Base-by-base conservation (phyloP, 2,329 filamentous ascomycete genomes). In the Aspergillus texensis region DNA sequence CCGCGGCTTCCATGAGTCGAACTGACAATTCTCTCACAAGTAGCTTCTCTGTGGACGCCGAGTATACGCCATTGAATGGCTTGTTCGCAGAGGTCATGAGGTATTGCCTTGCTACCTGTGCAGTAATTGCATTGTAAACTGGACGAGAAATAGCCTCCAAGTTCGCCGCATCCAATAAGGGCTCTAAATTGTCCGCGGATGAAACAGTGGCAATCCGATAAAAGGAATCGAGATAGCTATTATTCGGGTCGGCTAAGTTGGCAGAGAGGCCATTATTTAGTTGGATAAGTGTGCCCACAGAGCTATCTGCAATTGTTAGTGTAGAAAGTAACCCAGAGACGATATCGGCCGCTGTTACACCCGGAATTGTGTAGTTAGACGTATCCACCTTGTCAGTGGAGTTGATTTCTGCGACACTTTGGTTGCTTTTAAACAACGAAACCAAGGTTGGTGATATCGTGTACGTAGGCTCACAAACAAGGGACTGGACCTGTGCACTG, bases 21-120 rank as follows among this genome's bases (percentile, higher is more conserved):
- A 55, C 62, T 2, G 62, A 61, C 10, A 64, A 39, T n/a, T 58
- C 58, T 14, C 58, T 36, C 3, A 64, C 62, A 9, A 64, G 26
- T 2, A 64, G 45, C n/a, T 55, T 53, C 16, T 64, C 39, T 0
- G 21, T 46, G 21, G 28, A 28, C 11, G 54, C 62, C 1, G 58
- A 61, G 16, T 61, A 58, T 11, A 36, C 36, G 12, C 62, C 62
- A 36, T 30, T 6, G 10, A 64, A 41, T 8, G 45, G 16, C 11
- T 26, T 21, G 26, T 52, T 11, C 4, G 43, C 39, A 12, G 45
- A 12, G 11, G 24, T 14, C 58, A 64, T 48, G 10, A 60, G 21
- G 19, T 58, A 54, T 16, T 50, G 46, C n/a, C 54, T 30, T n/a
- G 58, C 58, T 19, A 61, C 24, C 24, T 64, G 62, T 8, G 59